Percentiles rank a stretch among this genome's conserved stretches.
Conservation (phyloP, 345 rosid species). For the Citrus unshiu region DNA sequence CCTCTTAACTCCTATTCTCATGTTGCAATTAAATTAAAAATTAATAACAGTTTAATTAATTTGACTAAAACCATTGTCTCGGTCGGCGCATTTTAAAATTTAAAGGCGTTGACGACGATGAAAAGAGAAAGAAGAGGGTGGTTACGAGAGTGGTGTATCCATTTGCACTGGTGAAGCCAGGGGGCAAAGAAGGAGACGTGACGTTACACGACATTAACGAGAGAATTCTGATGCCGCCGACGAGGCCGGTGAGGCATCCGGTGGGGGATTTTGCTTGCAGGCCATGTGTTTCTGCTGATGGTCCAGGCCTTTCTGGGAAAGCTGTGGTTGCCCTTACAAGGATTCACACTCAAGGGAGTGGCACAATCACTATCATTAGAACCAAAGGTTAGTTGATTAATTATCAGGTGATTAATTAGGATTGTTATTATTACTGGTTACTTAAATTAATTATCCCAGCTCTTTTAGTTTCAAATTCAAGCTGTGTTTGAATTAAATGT, state of each 20-base stretch:
- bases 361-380: slow-evolving; percentile 95
- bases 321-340: slow-evolving; percentile 88
- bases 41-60: too few relatives aligned
- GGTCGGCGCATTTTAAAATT: too few relatives aligned
- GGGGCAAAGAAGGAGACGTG: slow-evolving; percentile 75
- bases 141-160: slow-evolving; percentile 70
- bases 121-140: slow-evolving; percentile 37
- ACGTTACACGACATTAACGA: slow-evolving; percentile 80
- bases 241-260: slow-evolving; percentile 86
- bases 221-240: slow-evolving; percentile 79
- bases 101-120: not conserved
- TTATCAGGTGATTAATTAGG: not conserved
- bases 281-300: slow-evolving; percentile 57
- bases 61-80: too few relatives aligned
- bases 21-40: too few relatives aligned
- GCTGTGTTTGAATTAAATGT: slow-evolving; percentile 15
- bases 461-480: not conserved
- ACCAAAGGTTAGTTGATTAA: slow-evolving; percentile 58
- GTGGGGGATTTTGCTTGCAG: slow-evolving; percentile 90
- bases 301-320: slow-evolving; percentile 91
- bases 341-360: slow-evolving; percentile 91
- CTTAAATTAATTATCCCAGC: not conserved
- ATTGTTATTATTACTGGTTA: not conserved
- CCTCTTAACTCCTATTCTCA: not conserved
- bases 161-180: slow-evolving; percentile 94